These are phyloP conservation scores for Lasiodiplodia theobromae DNA, from an alignment of 2,329 filamentous ascomycete genomes.

Conservation along the genomic window DNA sequence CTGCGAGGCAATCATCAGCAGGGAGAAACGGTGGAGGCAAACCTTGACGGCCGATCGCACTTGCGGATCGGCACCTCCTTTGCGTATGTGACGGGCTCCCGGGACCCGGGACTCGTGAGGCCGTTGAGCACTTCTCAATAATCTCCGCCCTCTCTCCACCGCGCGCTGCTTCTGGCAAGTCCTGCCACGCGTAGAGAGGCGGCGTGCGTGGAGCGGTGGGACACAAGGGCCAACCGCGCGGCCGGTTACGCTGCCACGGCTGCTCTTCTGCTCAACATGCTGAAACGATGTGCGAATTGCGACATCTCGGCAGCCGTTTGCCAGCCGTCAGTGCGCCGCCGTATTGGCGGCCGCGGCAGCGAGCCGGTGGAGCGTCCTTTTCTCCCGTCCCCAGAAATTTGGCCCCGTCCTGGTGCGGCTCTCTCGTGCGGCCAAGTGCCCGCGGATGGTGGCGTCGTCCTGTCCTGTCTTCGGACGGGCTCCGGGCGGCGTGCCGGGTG, in stretches of 20 bases:
- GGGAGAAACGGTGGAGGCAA: not conserved
- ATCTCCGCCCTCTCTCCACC: conserved; percentile 22
- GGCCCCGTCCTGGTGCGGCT: conserved; percentile 3
- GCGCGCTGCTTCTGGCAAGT: not conserved
- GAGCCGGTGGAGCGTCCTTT: conserved; percentile 3
- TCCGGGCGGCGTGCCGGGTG: conserved; percentile 8
- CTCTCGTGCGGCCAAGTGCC: not conserved
- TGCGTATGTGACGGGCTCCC: conserved; percentile 12
- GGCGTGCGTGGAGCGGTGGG: conserved; percentile 5
- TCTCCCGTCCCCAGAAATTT: not conserved
- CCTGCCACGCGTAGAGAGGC: conserved; percentile 13
- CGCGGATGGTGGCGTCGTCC: not conserved
- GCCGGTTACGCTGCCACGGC: conserved; percentile 9
- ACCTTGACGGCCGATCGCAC: conserved; percentile 6
- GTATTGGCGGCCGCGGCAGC: conserved; percentile 14
- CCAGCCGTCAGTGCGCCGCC: conserved; percentile 18
- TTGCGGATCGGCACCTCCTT: conserved; percentile 12
- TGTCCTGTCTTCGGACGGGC: too few relatives aligned
- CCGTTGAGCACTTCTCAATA: conserved; percentile 11
- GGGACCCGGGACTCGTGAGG: not conserved
- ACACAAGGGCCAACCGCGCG: conserved; percentile 24
- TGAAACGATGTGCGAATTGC: conserved; percentile 28
- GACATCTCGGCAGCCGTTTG: conserved; percentile 25
- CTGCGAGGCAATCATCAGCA: conserved; percentile 1
- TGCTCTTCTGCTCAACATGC: not conserved